Percentiles rank a stretch among this genome's conserved stretches.
These are phyloP conservation scores for Dothiorella sarmentorum DNA, from an alignment of 2,329 filamentous ascomycete species.

Conservation along the genomic window DNA sequence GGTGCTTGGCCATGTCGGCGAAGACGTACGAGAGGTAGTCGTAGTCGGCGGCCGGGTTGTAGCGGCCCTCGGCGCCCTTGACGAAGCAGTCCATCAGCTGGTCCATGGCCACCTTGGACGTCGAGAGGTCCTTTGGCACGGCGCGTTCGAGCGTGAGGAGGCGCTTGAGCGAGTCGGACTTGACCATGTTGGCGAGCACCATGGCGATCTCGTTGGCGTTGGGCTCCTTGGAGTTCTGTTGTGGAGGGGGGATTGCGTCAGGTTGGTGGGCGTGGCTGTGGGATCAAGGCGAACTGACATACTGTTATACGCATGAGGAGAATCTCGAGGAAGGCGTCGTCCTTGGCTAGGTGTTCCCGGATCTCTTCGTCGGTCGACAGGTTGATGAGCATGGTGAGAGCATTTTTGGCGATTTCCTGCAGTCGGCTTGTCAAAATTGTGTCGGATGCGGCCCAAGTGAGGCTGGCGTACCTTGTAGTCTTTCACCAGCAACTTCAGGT, in stretches of 20 bases:
- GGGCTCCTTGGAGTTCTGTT: constrained; percentile 67
- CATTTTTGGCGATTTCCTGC: constrained; percentile 88
- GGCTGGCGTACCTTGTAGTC: constrained; percentile 66
- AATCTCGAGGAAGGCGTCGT: constrained; percentile 76
- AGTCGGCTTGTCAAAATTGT: not conserved
- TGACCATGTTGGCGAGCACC: constrained; percentile 88
- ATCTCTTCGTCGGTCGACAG: constrained; percentile 74
- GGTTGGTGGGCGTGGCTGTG: not conserved
- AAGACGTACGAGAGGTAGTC: constrained; percentile 95
- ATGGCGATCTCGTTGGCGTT: constrained; percentile 85
- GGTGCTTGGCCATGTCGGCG: constrained; percentile 81
- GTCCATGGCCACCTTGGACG: constrained; percentile 72
- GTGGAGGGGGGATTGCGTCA: not conserved
- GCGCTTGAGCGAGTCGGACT: constrained; percentile 68
- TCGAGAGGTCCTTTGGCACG: constrained; percentile 66
- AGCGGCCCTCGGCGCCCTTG: constrained; percentile 75
- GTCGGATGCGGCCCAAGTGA: too few relatives aligned
- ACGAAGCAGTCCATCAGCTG: constrained; percentile 96
- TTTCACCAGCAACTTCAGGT: constrained; percentile 80
- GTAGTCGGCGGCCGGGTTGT: constrained; percentile 82
- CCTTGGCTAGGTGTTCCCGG: constrained; percentile 66
- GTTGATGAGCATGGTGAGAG: constrained; percentile 85
- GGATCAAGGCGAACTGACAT: constrained; percentile 50
- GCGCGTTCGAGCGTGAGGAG: constrained; percentile 67
- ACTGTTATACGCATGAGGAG: constrained; percentile 71